Percentiles rank a stretch among this genome's conserved stretches.
phyloP scores from a whole-genome alignment of 345 rosid species.

The Brassica incana region DNA sequence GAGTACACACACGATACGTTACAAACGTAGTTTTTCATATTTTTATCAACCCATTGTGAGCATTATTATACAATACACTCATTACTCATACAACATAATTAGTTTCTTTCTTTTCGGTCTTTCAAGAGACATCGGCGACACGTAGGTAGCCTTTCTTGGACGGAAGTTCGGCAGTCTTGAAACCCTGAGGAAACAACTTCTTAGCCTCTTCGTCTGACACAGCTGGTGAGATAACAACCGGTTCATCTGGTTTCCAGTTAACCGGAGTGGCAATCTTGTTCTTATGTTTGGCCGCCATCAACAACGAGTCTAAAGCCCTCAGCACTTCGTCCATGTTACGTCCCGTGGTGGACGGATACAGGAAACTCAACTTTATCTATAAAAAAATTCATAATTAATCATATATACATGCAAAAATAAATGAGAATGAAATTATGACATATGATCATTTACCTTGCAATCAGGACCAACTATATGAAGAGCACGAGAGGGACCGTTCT shows the following conservation, averaged over 20 bases:
- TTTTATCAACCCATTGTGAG: not conserved
- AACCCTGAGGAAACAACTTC: slow-evolving; percentile 64
- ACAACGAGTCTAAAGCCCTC: slow-evolving; percentile 72
- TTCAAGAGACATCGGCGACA: slow-evolving; percentile 38
- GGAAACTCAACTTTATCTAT: slow-evolving; percentile 74
- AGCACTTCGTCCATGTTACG: slow-evolving; percentile 76
- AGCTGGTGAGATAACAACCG: slow-evolving; percentile 60
- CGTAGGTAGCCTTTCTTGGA: slow-evolving; percentile 67
- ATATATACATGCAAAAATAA: not conserved
- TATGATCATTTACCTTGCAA: slow-evolving; percentile 43
- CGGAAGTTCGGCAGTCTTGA: slow-evolving; percentile 59
- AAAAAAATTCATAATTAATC: not conserved
- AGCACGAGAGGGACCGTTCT: slow-evolving; percentile 72
- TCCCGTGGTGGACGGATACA: slow-evolving; percentile 70
- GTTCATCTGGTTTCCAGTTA: slow-evolving; percentile 78
- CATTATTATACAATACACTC: not conserved
- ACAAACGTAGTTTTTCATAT: slow-evolving; percentile 4
- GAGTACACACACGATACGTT: not conserved
- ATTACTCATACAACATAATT: not conserved
- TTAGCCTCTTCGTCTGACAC: slow-evolving; percentile 63
- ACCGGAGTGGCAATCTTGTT: slow-evolving; percentile 75
- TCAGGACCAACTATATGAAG: slow-evolving; percentile 73
- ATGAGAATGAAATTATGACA: not conserved
- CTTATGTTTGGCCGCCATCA: slow-evolving; percentile 50
- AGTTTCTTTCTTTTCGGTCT: not conserved